phyloP scores from a whole-genome alignment of 148 eudicot species.

The Agrostemma githago region DNA sequence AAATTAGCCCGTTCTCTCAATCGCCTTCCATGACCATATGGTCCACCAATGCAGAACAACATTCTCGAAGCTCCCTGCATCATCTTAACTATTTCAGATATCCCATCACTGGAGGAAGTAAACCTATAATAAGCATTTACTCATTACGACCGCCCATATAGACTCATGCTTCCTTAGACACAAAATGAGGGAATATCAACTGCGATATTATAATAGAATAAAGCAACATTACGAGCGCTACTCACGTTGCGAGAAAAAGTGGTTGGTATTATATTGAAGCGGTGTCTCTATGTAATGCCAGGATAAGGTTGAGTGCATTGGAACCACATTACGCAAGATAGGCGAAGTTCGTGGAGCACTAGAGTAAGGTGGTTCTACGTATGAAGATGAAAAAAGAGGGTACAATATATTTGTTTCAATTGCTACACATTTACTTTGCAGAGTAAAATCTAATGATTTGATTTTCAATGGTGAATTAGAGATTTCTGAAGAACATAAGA shows the following conservation, averaged over 20 bases:
- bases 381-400: not conserved
- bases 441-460: not conserved
- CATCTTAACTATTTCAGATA: not conserved
- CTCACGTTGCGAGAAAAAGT: not conserved
- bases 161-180: too few species aligned
- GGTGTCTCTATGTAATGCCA: too few species aligned
- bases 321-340: too few species aligned
- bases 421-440: not conserved
- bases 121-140: not conserved
- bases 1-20: constrained; percentile 58
- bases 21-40: constrained; percentile 82
- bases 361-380: too few species aligned
- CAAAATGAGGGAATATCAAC: too few species aligned
- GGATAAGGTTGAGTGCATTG: too few species aligned
- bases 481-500: not conserved
- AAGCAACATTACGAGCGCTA: not conserved
- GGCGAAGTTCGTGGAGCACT: too few species aligned
- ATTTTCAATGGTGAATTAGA: not conserved
- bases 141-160: not conserved
- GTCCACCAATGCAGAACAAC: constrained; percentile 78
- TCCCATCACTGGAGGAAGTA: not conserved
- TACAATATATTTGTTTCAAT: not conserved
- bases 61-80: constrained; percentile 67
- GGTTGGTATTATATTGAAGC: too few species aligned
- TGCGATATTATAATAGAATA: too few species aligned